A percentile compares a stretch with the other conserved stretches of the same genome.
phyloP scores from a whole-genome alignment of 352 stramenopile species.

The Pythium dissimile region DNA sequence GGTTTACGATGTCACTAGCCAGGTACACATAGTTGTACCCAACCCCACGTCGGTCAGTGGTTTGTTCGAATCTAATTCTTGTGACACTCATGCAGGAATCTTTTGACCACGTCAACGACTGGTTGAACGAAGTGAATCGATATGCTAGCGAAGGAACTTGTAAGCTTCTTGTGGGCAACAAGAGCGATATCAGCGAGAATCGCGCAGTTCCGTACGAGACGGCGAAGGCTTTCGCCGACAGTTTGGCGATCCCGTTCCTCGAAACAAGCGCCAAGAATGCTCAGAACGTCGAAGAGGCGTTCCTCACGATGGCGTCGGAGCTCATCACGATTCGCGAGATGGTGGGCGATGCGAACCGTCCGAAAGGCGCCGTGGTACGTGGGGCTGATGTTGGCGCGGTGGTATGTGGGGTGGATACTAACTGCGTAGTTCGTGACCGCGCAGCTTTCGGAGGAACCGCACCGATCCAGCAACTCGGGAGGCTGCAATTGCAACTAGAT shows the following conservation, averaged over 20 bases:
- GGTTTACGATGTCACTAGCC: constrained; percentile 99
- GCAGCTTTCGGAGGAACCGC: constrained; percentile 26
- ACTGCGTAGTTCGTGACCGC: not conserved
- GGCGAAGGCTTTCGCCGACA: constrained; percentile 96
- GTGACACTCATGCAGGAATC: constrained; percentile 90
- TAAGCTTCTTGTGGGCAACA: constrained; percentile 99
- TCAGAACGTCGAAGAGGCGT: constrained; percentile 99
- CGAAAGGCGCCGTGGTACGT: constrained; percentile 58
- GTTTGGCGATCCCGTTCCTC: constrained; percentile 97
- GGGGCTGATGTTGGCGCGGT: not conserved
- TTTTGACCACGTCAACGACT: constrained; percentile 99
- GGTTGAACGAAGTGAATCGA: constrained; percentile 98
- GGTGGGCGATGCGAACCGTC: constrained; percentile 70
- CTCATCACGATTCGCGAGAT: constrained; percentile 94
- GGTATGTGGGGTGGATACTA: not conserved
- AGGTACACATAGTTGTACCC: constrained; percentile 37
- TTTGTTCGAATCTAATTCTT: no score
- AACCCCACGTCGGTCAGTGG: no score
- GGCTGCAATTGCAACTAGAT: constrained; percentile 33
- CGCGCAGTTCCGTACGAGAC: constrained; percentile 95
- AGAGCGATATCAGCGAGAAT: constrained; percentile 98
- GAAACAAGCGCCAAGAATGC: constrained; percentile 99
- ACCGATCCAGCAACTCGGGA: constrained; percentile 16
- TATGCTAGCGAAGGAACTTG: constrained; percentile 98
- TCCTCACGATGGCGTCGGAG: constrained; percentile 98